phyloP scores from a whole-genome alignment of 2,329 filamentous ascomycete genomes.

The Diaporthe amygdali region DNA sequence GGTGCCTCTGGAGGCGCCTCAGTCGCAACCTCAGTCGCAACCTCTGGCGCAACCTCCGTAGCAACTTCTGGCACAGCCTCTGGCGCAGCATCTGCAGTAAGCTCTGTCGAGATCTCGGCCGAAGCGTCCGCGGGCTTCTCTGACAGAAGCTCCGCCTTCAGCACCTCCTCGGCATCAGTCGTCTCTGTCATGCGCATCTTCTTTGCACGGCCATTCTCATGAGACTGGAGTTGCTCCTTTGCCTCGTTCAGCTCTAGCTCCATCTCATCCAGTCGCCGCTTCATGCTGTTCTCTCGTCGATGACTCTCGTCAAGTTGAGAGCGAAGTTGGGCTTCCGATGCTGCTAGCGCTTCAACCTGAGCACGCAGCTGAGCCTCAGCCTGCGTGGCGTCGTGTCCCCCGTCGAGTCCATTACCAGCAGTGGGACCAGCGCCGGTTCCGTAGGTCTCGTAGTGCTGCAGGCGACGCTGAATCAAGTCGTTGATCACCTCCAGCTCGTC shows the following conservation, averaged over 20 bases:
- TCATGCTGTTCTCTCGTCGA: slow-evolving; percentile 79
- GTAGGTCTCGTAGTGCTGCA: slow-evolving; percentile 72
- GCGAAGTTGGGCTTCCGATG: slow-evolving; percentile 53
- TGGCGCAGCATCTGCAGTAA: neutral
- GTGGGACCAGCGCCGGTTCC: slow-evolving; percentile 57
- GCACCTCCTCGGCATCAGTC: neutral
- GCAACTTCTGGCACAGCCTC: neutral
- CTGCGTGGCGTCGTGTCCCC: slow-evolving; percentile 64
- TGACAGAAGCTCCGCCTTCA: neutral
- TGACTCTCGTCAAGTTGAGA: slow-evolving; percentile 77
- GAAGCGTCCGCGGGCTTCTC: slow-evolving; percentile 2
- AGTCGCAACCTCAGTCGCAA: neutral
- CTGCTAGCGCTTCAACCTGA: slow-evolving; percentile 55
- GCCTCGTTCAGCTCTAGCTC: slow-evolving; percentile 61
- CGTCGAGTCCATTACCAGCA: slow-evolving; percentile 35
- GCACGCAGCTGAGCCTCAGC: slow-evolving; percentile 62
- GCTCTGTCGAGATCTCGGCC: neutral
- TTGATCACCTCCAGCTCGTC: slow-evolving; percentile 96
- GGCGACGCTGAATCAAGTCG: slow-evolving; percentile 75
- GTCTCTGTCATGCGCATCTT: slow-evolving; percentile 35
- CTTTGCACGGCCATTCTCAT: slow-evolving; percentile 37
- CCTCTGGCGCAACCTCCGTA: neutral
- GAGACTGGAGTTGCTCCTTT: slow-evolving; percentile 32
- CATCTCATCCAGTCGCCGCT: slow-evolving; percentile 80
- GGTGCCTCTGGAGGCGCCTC: neutral